A percentile compares a stretch with the other conserved stretches of the same genome.
Conservation (phyloP, 1,284 basidiomycete genomes). For the Apiotrichum siamense region DNA sequence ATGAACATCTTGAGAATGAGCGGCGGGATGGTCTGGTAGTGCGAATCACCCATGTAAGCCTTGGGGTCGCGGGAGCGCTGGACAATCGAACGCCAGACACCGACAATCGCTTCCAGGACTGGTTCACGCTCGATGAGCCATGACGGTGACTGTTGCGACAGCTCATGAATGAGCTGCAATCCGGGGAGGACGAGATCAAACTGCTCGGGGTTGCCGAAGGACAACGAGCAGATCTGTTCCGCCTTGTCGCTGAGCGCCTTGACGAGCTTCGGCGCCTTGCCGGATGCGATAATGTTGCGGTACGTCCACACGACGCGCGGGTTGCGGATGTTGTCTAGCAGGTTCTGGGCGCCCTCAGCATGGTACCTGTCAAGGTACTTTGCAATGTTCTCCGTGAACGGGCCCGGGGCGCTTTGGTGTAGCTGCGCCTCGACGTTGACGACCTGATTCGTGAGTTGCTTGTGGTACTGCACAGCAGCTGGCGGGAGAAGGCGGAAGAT, state of each 20-base stretch:
- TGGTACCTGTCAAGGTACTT: conserved; percentile 90
- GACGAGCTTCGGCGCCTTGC: conserved; percentile 67
- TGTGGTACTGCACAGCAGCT: conserved; percentile 86
- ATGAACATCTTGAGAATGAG: conserved; percentile 72
- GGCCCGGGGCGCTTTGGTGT: conserved; percentile 81
- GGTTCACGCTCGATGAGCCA: conserved; percentile 55
- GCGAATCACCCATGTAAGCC: conserved; percentile 48
- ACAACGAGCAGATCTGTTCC: conserved; percentile 57
- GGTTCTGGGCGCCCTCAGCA: conserved; percentile 73
- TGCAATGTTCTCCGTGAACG: conserved; percentile 89
- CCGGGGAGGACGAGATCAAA: conserved; percentile 58
- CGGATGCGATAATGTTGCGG: conserved; percentile 70
- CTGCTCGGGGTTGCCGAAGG: conserved; percentile 56
- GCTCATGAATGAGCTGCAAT: conserved; percentile 69
- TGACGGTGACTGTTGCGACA: conserved; percentile 60
- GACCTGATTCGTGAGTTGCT: conserved; percentile 75
- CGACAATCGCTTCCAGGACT: conserved; percentile 61
- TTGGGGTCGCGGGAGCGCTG: conserved; percentile 35
- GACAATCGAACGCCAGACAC: conserved; percentile 60
- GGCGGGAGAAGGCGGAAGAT: conserved; percentile 94
- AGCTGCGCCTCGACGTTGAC: conserved; percentile 91
- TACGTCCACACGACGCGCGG: conserved; percentile 71
- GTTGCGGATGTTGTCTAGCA: conserved; percentile 71
- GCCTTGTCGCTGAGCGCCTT: conserved; percentile 66
- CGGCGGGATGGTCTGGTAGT: conserved; percentile 60